These are phyloP conservation scores for Rehmannia glutinosa DNA, from an alignment of 257 asterid genomes.

Conservation along the genomic window DNA sequence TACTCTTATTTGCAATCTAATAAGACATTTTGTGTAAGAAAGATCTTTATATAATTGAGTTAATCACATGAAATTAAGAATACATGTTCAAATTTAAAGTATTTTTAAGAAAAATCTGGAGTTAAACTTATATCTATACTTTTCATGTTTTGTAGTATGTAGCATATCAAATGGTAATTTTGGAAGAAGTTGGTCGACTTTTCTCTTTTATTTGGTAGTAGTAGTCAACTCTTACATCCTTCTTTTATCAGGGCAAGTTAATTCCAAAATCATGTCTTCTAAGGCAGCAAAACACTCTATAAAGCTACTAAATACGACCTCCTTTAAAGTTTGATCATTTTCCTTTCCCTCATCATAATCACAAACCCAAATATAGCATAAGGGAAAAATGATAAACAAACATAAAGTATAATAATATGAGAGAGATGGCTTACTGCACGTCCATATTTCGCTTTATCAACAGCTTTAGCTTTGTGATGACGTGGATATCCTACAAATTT, in stretches of 20 bases:
- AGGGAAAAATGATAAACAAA: neutral
- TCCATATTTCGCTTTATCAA: constrained; percentile 42
- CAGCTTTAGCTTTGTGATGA: constrained; percentile 35
- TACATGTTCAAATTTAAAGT: too few species aligned
- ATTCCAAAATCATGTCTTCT: neutral
- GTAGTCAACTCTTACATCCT: neutral
- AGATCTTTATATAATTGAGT: too few species aligned
- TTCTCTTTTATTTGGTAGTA: too few species aligned
- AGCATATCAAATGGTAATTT: too few species aligned
- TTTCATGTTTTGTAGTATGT: too few species aligned
- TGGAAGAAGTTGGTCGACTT: too few species aligned
- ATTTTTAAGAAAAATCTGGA: too few species aligned
- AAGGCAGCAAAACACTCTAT: neutral
- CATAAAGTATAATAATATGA: neutral
- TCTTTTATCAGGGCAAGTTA: neutral
- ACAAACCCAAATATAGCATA: neutral
- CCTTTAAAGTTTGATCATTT: neutral
- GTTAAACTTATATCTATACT: too few species aligned
- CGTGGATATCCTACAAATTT: constrained; percentile 45
- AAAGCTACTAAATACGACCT: neutral
- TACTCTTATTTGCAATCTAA: neutral
- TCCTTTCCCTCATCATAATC: neutral
- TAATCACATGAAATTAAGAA: too few species aligned
- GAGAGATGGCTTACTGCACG: constrained; percentile 36
- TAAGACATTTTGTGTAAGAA: neutral